Conservation (phyloP, 768 basidiomycete species). For the Porpolomopsis calyptriformis region DNA sequence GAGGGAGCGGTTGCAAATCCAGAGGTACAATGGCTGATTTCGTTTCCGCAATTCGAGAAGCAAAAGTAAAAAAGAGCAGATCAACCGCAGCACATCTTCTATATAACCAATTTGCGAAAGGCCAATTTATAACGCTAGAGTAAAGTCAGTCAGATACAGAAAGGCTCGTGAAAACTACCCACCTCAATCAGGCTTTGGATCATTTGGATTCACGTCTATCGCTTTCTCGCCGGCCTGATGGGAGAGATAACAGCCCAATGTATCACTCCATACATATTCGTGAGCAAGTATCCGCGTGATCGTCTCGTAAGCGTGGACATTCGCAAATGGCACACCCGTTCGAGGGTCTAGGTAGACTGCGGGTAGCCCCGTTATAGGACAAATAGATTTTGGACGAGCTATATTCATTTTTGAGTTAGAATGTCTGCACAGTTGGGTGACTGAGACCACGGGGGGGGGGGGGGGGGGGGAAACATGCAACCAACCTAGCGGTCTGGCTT, state of each 20-base stretch:
- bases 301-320: conserved; percentile 50
- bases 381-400: conserved; percentile 59
- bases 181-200: too few relatives aligned
- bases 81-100: too few relatives aligned
- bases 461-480: too few relatives aligned
- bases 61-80: too few relatives aligned
- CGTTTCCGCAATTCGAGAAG: too few relatives aligned
- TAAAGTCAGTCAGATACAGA: too few relatives aligned
- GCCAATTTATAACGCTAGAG: too few relatives aligned
- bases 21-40: too few relatives aligned
- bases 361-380: conserved; percentile 68
- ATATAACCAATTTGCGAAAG: not conserved
- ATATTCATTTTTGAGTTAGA: not conserved
- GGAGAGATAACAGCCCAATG: conserved; percentile 31
- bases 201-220: not conserved
- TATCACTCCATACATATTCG: conserved; percentile 57
- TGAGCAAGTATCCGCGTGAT: conserved; percentile 55
- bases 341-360: conserved; percentile 76
- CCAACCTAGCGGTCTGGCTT: conserved; percentile 53
- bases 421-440: not conserved
- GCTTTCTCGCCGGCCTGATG: not conserved
- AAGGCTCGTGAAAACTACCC: too few relatives aligned
- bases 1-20: too few relatives aligned
- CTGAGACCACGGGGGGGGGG: conserved; percentile 15
- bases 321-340: conserved; percentile 71